Evolutionary conservation across 2,329 filamentous ascomycete genomes (phyloP).

Genomic region (Microascus cirrosus): DNA sequence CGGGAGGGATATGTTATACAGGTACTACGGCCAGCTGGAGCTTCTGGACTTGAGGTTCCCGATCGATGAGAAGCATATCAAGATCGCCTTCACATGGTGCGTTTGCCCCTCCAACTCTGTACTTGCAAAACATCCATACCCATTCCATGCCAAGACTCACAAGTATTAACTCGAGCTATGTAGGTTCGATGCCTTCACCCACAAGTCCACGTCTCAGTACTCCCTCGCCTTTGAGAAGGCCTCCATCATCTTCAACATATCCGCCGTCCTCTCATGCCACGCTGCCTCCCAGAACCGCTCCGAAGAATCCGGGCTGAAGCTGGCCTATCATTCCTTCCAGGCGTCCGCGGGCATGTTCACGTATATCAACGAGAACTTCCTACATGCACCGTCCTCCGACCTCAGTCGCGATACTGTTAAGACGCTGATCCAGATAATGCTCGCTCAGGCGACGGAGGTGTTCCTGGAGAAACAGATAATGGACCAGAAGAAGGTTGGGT

Average conservation of each 20-base stretch:
- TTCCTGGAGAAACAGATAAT: conserved; percentile 93
- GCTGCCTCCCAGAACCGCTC: conserved; percentile 85
- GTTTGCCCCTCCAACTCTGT: conserved; percentile 4
- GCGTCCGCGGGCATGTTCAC: conserved; percentile 99
- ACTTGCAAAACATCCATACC: neutral
- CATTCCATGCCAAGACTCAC: neutral
- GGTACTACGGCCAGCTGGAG: conserved; percentile 96
- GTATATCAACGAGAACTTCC: conserved; percentile 99
- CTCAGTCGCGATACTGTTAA: conserved; percentile 93
- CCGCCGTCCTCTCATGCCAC: conserved; percentile 90
- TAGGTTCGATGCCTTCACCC: conserved; percentile 99
- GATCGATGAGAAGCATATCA: conserved; percentile 97
- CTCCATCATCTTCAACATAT: conserved; percentile 99
- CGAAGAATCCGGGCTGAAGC: conserved; percentile 88
- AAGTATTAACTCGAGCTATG: neutral
- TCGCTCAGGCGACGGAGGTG: conserved; percentile 93
- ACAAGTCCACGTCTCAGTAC: conserved; percentile 94
- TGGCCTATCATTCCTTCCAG: conserved; percentile 95
- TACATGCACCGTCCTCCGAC: conserved; percentile 94
- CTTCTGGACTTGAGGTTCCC: conserved; percentile 89
- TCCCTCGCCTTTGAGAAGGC: conserved; percentile 97
- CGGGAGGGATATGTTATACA: conserved; percentile 83
- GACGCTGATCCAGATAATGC: conserved; percentile 80
- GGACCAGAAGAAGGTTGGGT: conserved; percentile 83
- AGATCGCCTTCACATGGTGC: conserved; percentile 96